These are phyloP conservation scores for Diaporthe australafricana DNA, from an alignment of 2,329 filamentous ascomycete species.

Conservation along the genomic window DNA sequence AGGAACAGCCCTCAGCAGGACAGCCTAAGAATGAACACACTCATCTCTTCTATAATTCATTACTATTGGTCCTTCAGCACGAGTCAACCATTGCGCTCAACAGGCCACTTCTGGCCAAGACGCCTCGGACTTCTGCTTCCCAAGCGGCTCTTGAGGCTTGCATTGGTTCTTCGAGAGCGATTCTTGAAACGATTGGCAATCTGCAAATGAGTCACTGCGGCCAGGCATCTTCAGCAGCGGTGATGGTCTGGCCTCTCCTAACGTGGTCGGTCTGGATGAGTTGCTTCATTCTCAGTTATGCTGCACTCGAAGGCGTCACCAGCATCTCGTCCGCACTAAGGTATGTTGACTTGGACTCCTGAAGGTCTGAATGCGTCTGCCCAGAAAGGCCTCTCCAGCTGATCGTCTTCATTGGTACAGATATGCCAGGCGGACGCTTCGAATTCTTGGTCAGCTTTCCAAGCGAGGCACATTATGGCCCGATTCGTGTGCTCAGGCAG, in stretches of 20 bases:
- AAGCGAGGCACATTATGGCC: conserved; percentile 39
- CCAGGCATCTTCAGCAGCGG: background rate
- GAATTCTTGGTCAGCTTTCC: conserved; percentile 37
- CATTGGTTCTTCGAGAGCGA: conserved; percentile 39
- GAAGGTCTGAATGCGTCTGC: background rate
- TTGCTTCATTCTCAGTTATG: conserved; percentile 39
- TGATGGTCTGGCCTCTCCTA: conserved; percentile 39
- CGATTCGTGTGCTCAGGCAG: conserved; percentile 37
- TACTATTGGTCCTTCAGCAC: conserved; percentile 37
- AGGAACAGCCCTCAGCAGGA: background rate
- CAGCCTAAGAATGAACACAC: background rate
- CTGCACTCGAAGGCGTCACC: conserved; percentile 39
- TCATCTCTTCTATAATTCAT: conserved; percentile 17
- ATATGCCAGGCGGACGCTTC: conserved; percentile 38
- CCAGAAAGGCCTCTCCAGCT: background rate
- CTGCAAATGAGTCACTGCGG: background rate
- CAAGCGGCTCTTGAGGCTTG: conserved; percentile 39
- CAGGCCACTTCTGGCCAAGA: conserved; percentile 39
- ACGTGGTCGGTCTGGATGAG: conserved; percentile 42
- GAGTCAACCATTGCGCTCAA: conserved; percentile 40
- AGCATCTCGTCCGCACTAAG: conserved; percentile 36
- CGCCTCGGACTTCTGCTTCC: conserved; percentile 37
- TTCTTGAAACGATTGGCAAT: conserved; percentile 36
- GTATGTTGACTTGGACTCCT: conserved; percentile 1
- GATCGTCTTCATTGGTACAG: background rate